phyloP scores from a whole-genome alignment of 257 asterid species.

The Petunia secreta region DNA sequence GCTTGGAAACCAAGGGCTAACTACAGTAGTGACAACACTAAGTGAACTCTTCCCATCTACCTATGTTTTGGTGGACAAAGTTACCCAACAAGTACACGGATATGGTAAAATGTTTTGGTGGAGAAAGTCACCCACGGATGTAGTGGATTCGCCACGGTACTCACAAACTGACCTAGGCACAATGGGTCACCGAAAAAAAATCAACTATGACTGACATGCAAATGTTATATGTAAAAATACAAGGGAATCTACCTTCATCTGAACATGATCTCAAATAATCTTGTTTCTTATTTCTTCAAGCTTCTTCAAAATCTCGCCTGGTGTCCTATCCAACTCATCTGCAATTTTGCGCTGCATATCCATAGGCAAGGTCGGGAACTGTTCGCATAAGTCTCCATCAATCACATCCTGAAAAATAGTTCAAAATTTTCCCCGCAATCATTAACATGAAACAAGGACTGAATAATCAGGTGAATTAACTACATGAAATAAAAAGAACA shows the following conservation, averaged over 20 bases:
- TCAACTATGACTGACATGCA: constrained; percentile 5
- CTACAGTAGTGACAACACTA: background rate
- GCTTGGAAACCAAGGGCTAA: background rate
- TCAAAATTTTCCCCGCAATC: constrained; percentile 25
- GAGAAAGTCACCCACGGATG: background rate
- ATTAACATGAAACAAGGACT: constrained; percentile 14
- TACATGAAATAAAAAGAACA: constrained; percentile 13
- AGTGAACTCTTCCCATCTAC: background rate
- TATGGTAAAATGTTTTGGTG: background rate
- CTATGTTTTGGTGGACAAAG: background rate
- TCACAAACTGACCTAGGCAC: background rate
- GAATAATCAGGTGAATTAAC: background rate
- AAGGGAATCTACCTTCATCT: background rate
- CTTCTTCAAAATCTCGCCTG: constrained; percentile 92
- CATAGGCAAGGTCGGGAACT: constrained; percentile 88
- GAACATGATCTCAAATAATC: constrained; percentile 59
- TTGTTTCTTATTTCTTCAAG: constrained; percentile 94
- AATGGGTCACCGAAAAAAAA: background rate
- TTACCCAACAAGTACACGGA: background rate
- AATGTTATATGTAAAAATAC: background rate
- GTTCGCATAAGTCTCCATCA: constrained; percentile 97
- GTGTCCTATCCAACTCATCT: constrained; percentile 96
- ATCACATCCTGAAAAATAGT: constrained; percentile 77
- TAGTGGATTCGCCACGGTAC: background rate
- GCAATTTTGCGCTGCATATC: constrained; percentile 97